These are phyloP conservation scores for Kalanchoe fedtschenkoi DNA, from an alignment of 164 flowering plant species.

Conservation along the genomic window DNA sequence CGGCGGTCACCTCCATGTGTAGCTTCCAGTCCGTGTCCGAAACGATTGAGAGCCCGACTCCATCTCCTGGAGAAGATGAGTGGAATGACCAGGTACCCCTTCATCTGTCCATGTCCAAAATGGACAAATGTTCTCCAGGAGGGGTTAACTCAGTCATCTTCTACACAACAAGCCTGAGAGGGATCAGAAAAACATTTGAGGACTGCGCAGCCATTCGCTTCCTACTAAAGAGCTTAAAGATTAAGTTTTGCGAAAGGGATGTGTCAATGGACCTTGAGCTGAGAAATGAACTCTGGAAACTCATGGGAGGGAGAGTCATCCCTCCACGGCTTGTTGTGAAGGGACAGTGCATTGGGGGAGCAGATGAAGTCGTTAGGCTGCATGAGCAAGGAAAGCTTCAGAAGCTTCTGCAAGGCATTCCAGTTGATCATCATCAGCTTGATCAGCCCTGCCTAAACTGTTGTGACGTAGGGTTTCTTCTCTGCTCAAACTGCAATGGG, in stretches of 20 bases:
- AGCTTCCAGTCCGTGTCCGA: too few species aligned
- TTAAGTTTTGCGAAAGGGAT: conserved; percentile 53
- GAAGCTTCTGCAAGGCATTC: conserved; percentile 46
- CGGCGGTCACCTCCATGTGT: too few species aligned
- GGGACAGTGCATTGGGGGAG: too few species aligned
- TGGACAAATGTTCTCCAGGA: conserved; percentile 67
- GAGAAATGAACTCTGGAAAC: conserved; percentile 62
- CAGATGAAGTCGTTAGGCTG: conserved; percentile 43
- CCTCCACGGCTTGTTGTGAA: conserved; percentile 72
- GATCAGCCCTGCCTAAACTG: conserved; percentile 36
- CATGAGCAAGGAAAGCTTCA: conserved; percentile 71
- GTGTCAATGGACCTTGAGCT: conserved; percentile 64
- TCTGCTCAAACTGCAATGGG: too few species aligned
- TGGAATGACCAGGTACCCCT: too few species aligned
- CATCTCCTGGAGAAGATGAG: too few species aligned
- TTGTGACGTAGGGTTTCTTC: conserved; percentile 39
- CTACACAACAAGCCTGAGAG: conserved; percentile 66
- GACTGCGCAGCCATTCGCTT: conserved; percentile 46
- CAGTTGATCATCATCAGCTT: conserved; percentile 13
- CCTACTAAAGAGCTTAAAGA: conserved; percentile 38
- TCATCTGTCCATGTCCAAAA: too few species aligned
- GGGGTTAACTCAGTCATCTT: conserved; percentile 46
- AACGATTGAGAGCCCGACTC: too few species aligned
- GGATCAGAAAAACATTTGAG: conserved; percentile 71
- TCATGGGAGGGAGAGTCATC: conserved; percentile 43